Base-by-base conservation (phyloP, 148 eudicot genomes). In the Persicaria tinctoria region DNA sequence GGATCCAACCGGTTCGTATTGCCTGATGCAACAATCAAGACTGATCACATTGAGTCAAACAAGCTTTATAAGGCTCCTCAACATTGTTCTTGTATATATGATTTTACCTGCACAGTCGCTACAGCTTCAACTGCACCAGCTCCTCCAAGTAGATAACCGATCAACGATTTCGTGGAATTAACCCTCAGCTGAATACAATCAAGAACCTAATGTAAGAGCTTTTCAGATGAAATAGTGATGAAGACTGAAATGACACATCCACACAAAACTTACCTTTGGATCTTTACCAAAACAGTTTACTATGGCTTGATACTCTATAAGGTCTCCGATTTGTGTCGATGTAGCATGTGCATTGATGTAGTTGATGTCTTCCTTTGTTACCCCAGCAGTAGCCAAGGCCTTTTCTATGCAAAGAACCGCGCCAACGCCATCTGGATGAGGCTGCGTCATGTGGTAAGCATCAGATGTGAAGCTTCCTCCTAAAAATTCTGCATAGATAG, bases 391-490 rank as follows among this genome's bases (percentile, higher is more conserved):
- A 74, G 87, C 84, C 73, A 94, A 86, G 73, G 97, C 98, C 84
- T 90, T 94, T 82, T 94, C 89, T 77, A 94, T 86, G 84, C 97
- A 94, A 54, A 94, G 84, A 46, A 79, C 77, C 12, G 90, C 88
- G 51, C 97, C 98, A 41, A 85, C 85, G 91, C 97, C 98, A 76
- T 93, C 87, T 27, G 97, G 98, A 73, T 94, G 98, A 79, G 98
- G 98, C 78, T 94, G 96, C 51, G 96, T 94, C 98, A 94, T 85
- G 83, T 94, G 97, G 86, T 94, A 91, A 50, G 98, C 98, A 84
- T 91, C 98, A 78, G 92, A 88, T 66, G 92, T 91, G 82, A 91
- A 91, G 81, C 98, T 94, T 85, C 98, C 98, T 63, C 98, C 98
- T 75, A 94, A 85, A 81, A 94, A 90, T 80, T 94, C 97, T n/a